Base-by-base conservation (phyloP, 2,329 filamentous ascomycete species). In the Ceratocystis cacaofunesta region DNA sequence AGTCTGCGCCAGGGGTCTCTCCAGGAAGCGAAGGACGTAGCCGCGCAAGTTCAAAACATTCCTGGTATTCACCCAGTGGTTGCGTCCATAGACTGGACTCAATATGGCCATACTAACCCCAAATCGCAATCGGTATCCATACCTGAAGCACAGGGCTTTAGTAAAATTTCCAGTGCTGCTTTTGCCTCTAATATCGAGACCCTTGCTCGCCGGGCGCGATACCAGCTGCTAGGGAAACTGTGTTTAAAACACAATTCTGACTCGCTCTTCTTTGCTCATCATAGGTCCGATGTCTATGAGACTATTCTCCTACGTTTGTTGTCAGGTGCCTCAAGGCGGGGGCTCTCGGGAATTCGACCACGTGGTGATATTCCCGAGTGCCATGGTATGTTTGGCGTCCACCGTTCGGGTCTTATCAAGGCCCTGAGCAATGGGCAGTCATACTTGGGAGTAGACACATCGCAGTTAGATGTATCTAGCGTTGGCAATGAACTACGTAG, bases 261-360 rank as follows among this genome's bases (percentile, higher is more conserved):
- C 3, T 82, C 83, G 22, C 73, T 97, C 1, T 80, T 96, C 48
- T 77, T 95, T 32, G 94, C 87, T 3, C 94, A 99, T 72, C 94
- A 99, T 73, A 79, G 82, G 68, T 92, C 96, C 71, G 94, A 99
- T 71, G 90, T 94, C 72, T 88, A 91, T 65, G 94, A 99, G 76
- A 96, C 92, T 0, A 80, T 95, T 3, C 75, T 97, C 61, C 88
- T 91, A 85, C 83, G 94, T 52, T 74, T 97, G 44, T 75, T 86
- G 7, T 78, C 79, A 2, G 85, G 86, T 0, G 87, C 90, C 70
- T 77, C 82, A 1, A 28, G 52, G 8, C 77, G 81, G n/a, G 91
- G 89, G 0, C 77, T 96, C 36, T 77, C 80, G 17, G 90, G 88
- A 2, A 94, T 95, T 70, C 80, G 79, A 8, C 70, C 77, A 2